Conservation (phyloP, 345 rosid genomes). For the Punica granatum region DNA sequence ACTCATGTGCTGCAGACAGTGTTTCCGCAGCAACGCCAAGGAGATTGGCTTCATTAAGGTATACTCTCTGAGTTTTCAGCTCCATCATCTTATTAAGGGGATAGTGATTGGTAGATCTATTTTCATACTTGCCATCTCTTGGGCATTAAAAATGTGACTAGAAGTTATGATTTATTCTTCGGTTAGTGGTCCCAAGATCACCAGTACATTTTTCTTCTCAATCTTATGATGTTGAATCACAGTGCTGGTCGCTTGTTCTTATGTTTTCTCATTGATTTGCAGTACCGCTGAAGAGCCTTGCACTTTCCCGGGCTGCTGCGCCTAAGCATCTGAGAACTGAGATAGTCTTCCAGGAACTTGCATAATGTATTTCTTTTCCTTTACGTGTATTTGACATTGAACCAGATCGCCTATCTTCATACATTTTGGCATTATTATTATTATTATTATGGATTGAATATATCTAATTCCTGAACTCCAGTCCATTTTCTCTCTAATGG, state of each 20-base stretch:
- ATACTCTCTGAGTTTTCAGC: background rate
- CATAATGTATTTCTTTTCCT: slow-evolving; percentile 3
- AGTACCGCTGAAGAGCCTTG: slow-evolving; percentile 18
- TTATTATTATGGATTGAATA: background rate
- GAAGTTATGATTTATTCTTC: too few species aligned
- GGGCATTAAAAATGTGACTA: too few species aligned
- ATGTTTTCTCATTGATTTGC: slow-evolving; percentile 6
- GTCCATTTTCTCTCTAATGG: background rate
- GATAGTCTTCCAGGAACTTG: background rate
- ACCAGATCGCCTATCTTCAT: background rate
- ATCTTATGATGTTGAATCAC: too few species aligned
- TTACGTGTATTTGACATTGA: background rate
- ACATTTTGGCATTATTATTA: background rate
- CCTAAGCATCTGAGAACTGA: background rate
- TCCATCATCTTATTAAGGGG: background rate
- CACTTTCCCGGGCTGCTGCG: background rate
- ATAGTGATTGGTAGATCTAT: too few species aligned
- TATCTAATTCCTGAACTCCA: background rate
- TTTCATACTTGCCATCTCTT: too few species aligned
- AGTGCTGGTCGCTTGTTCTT: background rate
- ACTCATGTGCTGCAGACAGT: slow-evolving; percentile 38
- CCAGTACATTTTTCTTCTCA: background rate
- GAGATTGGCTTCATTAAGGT: slow-evolving; percentile 53
- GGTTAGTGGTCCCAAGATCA: background rate
- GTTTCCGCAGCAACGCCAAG: slow-evolving; percentile 36